Evolutionary conservation across 108 stramenopile species (phyloP), one percentile per base, ranked within the genome.

Genomic region (Nitzschia sp.): DNA sequence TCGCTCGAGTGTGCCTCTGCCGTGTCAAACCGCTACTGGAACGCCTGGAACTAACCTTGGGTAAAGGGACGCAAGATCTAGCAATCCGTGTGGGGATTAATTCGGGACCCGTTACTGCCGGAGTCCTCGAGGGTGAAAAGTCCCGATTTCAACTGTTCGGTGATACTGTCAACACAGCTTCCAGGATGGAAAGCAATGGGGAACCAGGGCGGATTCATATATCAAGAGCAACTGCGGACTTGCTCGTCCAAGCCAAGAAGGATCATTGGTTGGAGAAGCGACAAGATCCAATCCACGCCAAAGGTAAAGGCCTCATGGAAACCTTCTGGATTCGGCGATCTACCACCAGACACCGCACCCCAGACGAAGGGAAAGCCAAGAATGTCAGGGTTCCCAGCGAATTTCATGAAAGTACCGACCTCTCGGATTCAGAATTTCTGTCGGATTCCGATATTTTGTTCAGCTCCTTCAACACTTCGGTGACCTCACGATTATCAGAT

Each of bases 51-150:
- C 16, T 3, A 8, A 48, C 63, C 13, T 25, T 64, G 8, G 63
- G 63, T 3, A 45, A 45, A 16, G 63, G 31, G 13, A 64, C 63
- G 27, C 26, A 25, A 21, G 63, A 64, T 33, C 46, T 64, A 8
- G 27, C 46, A 15, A 36, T 60, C 17, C 59, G 63, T 5, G 22
- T 64, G 46, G 63, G 63, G 8, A 50, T 83, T 13, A 66, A 83
- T 56, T 65, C 53, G 17, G 78, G 82, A 0, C 65, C 80, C 16
- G 63, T 64, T 29, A 64, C 63, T 48, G 63, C 63, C 22, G 63
- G 63, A n/a, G 47, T 64, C 16, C 46, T 64, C 3, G 46, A 35
- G 29, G 63, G 63, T 19, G 32, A 64, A 30, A 64, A 64, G 28
- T 64, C 63, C 6, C 4, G 63, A 11, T 64, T 64, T 48, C 69